phyloP scores from a whole-genome alignment of 441 rosid genomes.

The Raphanus hybrid region DNA sequence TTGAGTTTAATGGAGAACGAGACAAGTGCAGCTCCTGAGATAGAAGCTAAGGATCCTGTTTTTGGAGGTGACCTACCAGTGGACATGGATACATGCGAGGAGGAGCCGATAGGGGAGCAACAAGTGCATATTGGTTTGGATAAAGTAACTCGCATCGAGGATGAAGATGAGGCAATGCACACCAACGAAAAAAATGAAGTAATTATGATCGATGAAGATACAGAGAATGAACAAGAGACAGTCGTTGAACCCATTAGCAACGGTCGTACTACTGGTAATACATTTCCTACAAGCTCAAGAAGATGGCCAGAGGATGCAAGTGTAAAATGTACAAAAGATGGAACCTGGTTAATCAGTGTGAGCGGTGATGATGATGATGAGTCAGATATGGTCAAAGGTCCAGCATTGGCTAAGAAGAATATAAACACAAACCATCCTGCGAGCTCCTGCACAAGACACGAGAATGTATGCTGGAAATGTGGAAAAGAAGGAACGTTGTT shows the following conservation, averaged over 20 bases:
- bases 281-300: conserved; percentile 18
- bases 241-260: not conserved
- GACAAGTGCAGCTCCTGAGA: conserved; percentile 21
- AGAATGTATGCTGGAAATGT: conserved; percentile 37
- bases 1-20: conserved; percentile 25
- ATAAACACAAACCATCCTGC: conserved; percentile 18
- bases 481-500: conserved; percentile 34
- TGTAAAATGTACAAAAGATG: conserved; percentile 32
- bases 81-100: conserved; percentile 22
- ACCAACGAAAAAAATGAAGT: conserved; percentile 16
- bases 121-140: conserved; percentile 21
- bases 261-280: conserved; percentile 2
- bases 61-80: conserved; percentile 19
- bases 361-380: conserved; percentile 36
- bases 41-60: conserved; percentile 23
- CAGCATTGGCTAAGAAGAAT: conserved; percentile 4
- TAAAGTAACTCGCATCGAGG: conserved; percentile 18
- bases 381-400: conserved; percentile 17
- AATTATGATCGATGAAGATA: conserved; percentile 19
- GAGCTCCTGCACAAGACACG: not conserved
- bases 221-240: conserved; percentile 28
- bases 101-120: conserved; percentile 17
- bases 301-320: conserved; percentile 15
- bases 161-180: conserved; percentile 32
- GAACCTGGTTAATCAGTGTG: conserved; percentile 35